These are phyloP conservation scores for Ogataea polymorpha DNA, from an alignment of 805 yeast species.

Conservation along the genomic window DNA sequence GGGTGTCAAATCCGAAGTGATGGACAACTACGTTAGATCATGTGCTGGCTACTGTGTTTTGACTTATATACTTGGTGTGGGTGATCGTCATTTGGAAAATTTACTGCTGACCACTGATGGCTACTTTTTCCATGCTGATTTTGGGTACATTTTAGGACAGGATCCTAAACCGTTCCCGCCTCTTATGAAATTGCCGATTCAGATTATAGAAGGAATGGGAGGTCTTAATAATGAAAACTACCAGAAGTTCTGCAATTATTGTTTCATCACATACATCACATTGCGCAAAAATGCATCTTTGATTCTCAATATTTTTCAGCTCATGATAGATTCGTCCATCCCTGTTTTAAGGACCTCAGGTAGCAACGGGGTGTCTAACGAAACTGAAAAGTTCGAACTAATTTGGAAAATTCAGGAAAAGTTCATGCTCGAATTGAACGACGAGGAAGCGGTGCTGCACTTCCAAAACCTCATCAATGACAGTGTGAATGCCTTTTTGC, in stretches of 20 bases:
- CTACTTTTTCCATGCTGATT: constrained; percentile 95
- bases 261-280: constrained; percentile 91
- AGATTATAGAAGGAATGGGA: constrained; percentile 97
- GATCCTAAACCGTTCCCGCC: constrained; percentile 99
- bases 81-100: constrained; percentile 95
- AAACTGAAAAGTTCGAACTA: constrained; percentile 77
- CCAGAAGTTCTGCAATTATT: constrained; percentile 82
- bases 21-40: constrained; percentile 93
- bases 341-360: constrained; percentile 67
- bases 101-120: constrained; percentile 73
- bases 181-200: constrained; percentile 94
- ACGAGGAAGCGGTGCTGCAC: constrained; percentile 92
- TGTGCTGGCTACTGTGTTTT: constrained; percentile 98
- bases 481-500: constrained; percentile 88
- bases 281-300: constrained; percentile 85
- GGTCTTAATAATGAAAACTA: constrained; percentile 85
- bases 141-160: constrained; percentile 92
- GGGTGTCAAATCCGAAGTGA: constrained; percentile 58
- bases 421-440: constrained; percentile 88
- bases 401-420: constrained; percentile 91
- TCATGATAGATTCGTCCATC: constrained; percentile 90
- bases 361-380: constrained; percentile 28
- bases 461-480: constrained; percentile 93
- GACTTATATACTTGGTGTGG: constrained; percentile 91
- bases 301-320: constrained; percentile 84